Evolutionary conservation across 2,329 filamentous ascomycete genomes (phyloP), one percentile per base, ranked within the genome.

Genomic region (Chaetomiaceae sp.): DNA sequence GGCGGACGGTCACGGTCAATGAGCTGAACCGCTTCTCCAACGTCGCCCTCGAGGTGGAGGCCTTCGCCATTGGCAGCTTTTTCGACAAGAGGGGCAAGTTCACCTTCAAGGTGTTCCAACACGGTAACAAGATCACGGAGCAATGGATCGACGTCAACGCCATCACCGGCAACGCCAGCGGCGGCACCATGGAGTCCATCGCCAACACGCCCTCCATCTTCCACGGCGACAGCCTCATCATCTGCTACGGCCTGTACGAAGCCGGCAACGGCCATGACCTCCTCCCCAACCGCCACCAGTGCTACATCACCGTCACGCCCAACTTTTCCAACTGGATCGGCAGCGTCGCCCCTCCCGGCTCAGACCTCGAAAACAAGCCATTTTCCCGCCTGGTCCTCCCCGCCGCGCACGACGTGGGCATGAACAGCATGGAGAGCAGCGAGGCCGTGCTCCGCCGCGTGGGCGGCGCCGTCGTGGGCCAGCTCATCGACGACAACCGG

Each of bases 211-310:
- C 59, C 8, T 63, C 67, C 25, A 54, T 68, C 37, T 47, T 69
- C 52, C 53, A 61, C 44, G 54, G 42, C 46, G 37, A 56, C 21
- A 43, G 70, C 59, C 67, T 65, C 36, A 65, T 71, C 42, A 34
- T 75, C 14, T 63, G 64, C 0, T 79, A 75, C 54, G 74, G 75
- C 9, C 73, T 78, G 54, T 79, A 78, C 59, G 73, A 76, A 49
- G 71, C 75, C 4, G 75, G 75, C 7, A 64, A 67, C 1, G 75
- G 75, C 1, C 62, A 52, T 7, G 48, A 48, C 30, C 25, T 51
- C 10, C 66, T 78, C 50, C 62, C 76, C 50, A 66, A 69, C 58
- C 64, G 64, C 7, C 68, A 76, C 67, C 69, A 76, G 61, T 73
- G 69, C 61, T 75, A 71, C 58, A 69, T 78, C 4, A 73, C 73